Evolutionary conservation across 768 basidiomycete species (phyloP), one percentile per base, ranked within the genome.

Genomic region (Leccinum broughii): DNA sequence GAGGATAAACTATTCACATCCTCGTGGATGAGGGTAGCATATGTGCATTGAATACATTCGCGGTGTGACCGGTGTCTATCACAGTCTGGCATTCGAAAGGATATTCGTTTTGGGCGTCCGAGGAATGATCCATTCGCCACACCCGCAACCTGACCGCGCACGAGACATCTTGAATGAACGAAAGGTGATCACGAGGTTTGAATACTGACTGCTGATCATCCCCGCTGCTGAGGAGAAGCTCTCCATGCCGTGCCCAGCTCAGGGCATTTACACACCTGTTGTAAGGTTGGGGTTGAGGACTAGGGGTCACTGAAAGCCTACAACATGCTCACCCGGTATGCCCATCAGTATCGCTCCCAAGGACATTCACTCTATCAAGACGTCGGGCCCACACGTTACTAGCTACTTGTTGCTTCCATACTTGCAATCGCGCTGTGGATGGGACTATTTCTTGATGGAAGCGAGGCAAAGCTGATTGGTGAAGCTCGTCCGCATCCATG

Each of bases 21-120:
- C 85, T 83, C n/a, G 86, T 83, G 11, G 91, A 90, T 63, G 83
- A 77, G 0, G 92, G 92, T 2, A 96, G 77, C 81, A 92, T 87
- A 51, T 90, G 85, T 0, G 83, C 85, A 64, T 87, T 90, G 78
- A 96, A 96, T 51, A 96, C 92, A 67, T 96, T 96, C 13, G 81
- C 85, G 51, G 76, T 81, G 71, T 96, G 93, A 3, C 91, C 92
- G 0, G 93, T 94, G 14, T 80, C 72, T 54, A 95, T 86, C n/a
- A 88, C 82, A 8, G 85, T 79, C 58, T 83, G 78, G 68, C 83
- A 92, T 46, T 76, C 73, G 72, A 85, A 92, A 28, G 83, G 87
- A 76, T 87, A 90, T 46, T 83, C 83, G 32, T 79, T 70, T 28
- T 60, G 66, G 20, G 68, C 63, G 64, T 81, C 73, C 14, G 59